These are phyloP conservation scores for Chaetomium cochliodes DNA, from an alignment of 495 filamentous ascomycete genomes.

Conservation along the genomic window DNA sequence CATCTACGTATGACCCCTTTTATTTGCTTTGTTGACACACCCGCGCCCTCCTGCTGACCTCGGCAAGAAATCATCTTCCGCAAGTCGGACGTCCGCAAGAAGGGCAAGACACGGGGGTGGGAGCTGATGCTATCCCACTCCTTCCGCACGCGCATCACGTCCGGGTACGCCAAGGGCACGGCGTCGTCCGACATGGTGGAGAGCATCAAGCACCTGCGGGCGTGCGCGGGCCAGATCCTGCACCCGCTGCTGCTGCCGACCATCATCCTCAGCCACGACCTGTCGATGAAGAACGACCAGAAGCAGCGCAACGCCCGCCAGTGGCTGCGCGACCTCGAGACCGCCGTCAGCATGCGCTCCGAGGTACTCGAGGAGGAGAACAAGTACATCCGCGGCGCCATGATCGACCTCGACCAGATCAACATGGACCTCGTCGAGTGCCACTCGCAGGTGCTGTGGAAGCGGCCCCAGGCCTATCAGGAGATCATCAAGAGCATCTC, in stretches of 20 bases:
- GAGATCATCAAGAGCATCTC: constrained; percentile 50
- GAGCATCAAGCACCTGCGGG: constrained; percentile 46
- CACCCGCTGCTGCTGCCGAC: constrained; percentile 56
- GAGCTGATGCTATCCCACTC: constrained; percentile 58
- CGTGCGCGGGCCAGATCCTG: constrained; percentile 45
- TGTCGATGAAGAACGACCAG: constrained; percentile 48
- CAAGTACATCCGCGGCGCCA: constrained; percentile 46
- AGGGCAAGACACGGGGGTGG: constrained; percentile 57
- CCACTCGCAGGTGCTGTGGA: constrained; percentile 57
- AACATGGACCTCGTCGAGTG: constrained; percentile 59
- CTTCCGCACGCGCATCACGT: constrained; percentile 50
- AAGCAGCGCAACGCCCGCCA: constrained; percentile 57
- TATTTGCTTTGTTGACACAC: not conserved
- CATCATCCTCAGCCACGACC: constrained; percentile 54
- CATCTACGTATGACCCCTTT: constrained; percentile 46
- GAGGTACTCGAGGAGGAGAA: constrained; percentile 51
- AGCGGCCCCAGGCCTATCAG: constrained; percentile 56
- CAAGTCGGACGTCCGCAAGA: constrained; percentile 58
- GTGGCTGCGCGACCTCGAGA: constrained; percentile 55
- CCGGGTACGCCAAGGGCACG: constrained; percentile 56
- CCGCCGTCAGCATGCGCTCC: constrained; percentile 56
- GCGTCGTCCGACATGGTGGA: constrained; percentile 48
- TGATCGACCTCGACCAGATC: constrained; percentile 54
- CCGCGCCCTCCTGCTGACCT: constrained; percentile 2
- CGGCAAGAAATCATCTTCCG: constrained; percentile 52